phyloP scores from a whole-genome alignment of 2,329 filamentous ascomycete genomes.

The Alternaria brassicicola region DNA sequence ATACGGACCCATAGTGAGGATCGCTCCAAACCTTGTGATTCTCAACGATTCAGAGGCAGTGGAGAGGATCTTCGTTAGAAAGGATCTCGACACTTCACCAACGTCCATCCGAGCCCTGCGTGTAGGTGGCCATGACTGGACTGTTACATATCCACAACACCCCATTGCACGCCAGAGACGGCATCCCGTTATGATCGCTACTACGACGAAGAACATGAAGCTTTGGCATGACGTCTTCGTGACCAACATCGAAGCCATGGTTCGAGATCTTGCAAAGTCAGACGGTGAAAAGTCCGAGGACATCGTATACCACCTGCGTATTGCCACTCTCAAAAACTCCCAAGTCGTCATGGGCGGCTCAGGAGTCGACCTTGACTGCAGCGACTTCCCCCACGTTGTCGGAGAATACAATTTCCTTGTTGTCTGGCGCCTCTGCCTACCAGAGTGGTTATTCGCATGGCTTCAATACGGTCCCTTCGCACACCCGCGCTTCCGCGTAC shows the following conservation, averaged over 20 bases:
- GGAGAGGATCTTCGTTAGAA: conserved; percentile 24
- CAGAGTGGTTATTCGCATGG: conserved; percentile 28
- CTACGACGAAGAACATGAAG: conserved; percentile 27
- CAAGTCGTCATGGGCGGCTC: conserved; percentile 29
- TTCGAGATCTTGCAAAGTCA: conserved; percentile 16
- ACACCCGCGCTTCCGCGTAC: conserved; percentile 23
- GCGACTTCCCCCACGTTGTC: conserved; percentile 23
- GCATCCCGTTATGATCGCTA: conserved; percentile 30
- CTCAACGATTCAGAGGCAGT: conserved; percentile 25
- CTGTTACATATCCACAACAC: conserved; percentile 30
- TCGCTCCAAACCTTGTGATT: conserved; percentile 26
- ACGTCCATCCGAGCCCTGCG: conserved; percentile 26
- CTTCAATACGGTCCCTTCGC: conserved; percentile 23
- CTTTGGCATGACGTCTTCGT: conserved; percentile 20
- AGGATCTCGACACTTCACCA: conserved; percentile 27
- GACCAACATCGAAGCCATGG: conserved; percentile 24
- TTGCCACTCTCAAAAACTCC: conserved; percentile 26
- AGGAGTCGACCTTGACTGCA: conserved; percentile 18
- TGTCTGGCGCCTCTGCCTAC: conserved; percentile 27
- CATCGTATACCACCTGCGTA: conserved; percentile 29
- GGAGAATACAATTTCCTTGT: conserved; percentile 32
- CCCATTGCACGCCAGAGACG: conserved; percentile 21
- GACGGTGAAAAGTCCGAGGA: conserved; percentile 22
- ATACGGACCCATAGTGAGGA: conserved; percentile 27
- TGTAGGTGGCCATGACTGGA: conserved; percentile 29